phyloP scores from a whole-genome alignment of 2,329 filamentous ascomycete species.

The Venturia carpophila region DNA sequence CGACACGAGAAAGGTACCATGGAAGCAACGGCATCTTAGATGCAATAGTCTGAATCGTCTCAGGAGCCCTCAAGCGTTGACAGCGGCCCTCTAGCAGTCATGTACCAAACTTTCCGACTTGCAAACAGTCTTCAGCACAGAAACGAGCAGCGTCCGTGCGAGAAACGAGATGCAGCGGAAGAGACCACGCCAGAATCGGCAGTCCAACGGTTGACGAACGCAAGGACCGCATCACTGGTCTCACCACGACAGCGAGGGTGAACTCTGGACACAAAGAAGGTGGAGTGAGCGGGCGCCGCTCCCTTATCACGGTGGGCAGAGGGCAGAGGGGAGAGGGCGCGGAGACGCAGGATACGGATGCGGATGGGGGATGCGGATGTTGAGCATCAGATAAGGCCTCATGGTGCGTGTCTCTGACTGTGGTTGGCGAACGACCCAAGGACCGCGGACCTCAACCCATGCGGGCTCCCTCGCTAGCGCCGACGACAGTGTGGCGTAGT shows the following conservation, averaged over 20 bases:
- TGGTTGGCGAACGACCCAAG: neutral
- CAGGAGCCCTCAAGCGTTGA: neutral
- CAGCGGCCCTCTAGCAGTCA: slow-evolving; percentile 2
- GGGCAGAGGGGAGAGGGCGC: too few relatives aligned
- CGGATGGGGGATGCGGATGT: neutral
- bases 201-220: slow-evolving; percentile 5
- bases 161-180: slow-evolving; percentile 9
- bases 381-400: slow-evolving; percentile 10
- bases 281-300: neutral
- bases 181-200: neutral
- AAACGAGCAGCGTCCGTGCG: neutral
- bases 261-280: neutral
- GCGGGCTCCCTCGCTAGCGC: neutral
- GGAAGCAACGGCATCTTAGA: neutral
- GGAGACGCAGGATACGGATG: neutral
- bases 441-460: neutral
- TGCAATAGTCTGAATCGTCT: neutral
- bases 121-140: neutral
- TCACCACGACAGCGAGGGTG: neutral
- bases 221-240: slow-evolving; percentile 3
- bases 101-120: neutral
- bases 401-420: neutral
- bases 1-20: neutral
- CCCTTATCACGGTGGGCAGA: neutral
- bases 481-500: neutral